Base-by-base conservation (phyloP, 2,329 filamentous ascomycete genomes). In the Fusarium pseudonygamai region DNA sequence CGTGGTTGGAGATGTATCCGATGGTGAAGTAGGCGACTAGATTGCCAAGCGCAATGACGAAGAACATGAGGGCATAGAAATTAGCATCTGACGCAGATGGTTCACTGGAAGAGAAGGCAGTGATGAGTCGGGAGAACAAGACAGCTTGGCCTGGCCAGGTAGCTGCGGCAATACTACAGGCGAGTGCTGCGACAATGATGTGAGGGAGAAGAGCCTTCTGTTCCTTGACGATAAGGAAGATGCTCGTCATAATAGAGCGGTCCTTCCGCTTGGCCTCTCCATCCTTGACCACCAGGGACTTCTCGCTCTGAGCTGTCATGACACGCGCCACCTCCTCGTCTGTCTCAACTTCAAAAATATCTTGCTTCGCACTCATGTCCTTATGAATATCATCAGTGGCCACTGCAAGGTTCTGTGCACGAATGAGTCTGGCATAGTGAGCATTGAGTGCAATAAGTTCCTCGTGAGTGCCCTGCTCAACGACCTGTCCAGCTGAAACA, bases 31-130 rank as follows among this genome's bases (percentile, higher is more conserved):
- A 79, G 0, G 67, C 61, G 26, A 77, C 50, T 4, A 78, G 37
- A 34, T 71, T 71, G 12, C 72, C 78, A 10, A 78, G 45, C 0
- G 76, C 70, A 52, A 79, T 75, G 39, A 79, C 72, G 20, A 80
- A 76, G 57, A 78, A 79, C 77, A 80, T 80, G 8, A 79, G 69
- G 7, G 78, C 58, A 22, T 77, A 69, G 72, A 87, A 87, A 68
- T 87, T 83, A 11, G 53, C 70, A 26, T 72, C 60, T 7, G 69
- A 70, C 6, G 52, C 46, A 11, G 69, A 70, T 1, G 69, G 55
- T 13, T 66, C 28, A 6, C n/a, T 34, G 5, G 64, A 50, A 3
- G 66, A 62, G 53, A 82, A 82, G 7, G 78, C 74, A 1, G 73
- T 70, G 24, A 82, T 74, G 26, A 82, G 71, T 26, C 71, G 72